A percentile compares a stretch with the other conserved stretches of the same genome.
phyloP scores from a whole-genome alignment of 371 early-diverging fungal genomes.

The Rhizopus stolonifer region DNA sequence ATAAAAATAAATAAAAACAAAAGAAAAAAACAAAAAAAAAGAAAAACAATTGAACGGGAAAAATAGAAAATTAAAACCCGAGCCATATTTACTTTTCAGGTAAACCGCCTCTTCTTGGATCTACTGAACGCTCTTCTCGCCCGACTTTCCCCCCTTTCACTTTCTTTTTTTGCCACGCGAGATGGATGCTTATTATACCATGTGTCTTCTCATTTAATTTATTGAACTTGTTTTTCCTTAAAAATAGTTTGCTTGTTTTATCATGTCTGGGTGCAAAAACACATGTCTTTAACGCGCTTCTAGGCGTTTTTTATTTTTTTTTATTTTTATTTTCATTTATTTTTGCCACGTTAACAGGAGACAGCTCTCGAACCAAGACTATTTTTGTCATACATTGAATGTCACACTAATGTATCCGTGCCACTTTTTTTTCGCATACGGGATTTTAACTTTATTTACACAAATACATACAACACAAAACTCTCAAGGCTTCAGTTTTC shows the following conservation, averaged over 20 bases:
- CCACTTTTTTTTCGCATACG: too few species aligned
- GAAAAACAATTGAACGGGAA: conserved; percentile 4
- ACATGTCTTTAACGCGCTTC: too few species aligned
- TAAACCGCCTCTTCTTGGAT: conserved; percentile 7
- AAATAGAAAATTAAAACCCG: conserved; percentile 15
- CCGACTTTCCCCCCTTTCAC: background rate
- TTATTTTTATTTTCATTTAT: too few species aligned
- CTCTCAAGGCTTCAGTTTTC: conserved; percentile 12
- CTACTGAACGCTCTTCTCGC: background rate
- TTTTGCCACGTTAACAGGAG: too few species aligned
- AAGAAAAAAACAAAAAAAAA: conserved; percentile 2
- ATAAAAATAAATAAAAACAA: conserved; percentile 1
- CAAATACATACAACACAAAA: background rate
- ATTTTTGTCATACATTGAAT: too few species aligned
- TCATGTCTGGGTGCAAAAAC: too few species aligned
- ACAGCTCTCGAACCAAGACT: too few species aligned
- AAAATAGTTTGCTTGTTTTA: too few species aligned
- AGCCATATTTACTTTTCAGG: conserved; percentile 25
- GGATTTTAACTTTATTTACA: conserved; percentile 3
- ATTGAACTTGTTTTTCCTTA: too few species aligned
- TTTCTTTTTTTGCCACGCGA: conserved; percentile 12
- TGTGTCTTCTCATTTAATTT: too few species aligned
- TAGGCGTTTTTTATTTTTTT: background rate
- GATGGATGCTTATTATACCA: background rate
- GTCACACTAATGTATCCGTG: background rate